Conservation (phyloP, 768 basidiomycete genomes). For the Termitomyces sp. region DNA sequence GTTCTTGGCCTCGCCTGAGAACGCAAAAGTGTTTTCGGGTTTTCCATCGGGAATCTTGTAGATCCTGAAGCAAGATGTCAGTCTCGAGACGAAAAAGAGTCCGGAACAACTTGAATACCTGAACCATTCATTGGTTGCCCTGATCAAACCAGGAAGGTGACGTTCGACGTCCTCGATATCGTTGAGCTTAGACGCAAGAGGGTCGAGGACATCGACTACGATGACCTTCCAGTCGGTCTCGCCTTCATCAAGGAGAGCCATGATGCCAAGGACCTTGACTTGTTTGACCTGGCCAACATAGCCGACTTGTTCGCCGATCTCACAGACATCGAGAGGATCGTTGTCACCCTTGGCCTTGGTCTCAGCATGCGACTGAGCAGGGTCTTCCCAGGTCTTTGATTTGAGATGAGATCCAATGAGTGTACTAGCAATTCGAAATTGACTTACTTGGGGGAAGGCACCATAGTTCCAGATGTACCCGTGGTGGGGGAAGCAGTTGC, state of each 20-base stretch:
- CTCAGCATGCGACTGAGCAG: slow-evolving; percentile 78
- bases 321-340: slow-evolving; percentile 99
- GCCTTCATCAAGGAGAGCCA: slow-evolving; percentile 98
- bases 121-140: slow-evolving; percentile 99
- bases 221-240: slow-evolving; percentile 99
- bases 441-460: slow-evolving; percentile 89
- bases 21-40: slow-evolving; percentile 97
- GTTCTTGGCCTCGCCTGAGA: slow-evolving; percentile 99
- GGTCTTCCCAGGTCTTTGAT: slow-evolving; percentile 96
- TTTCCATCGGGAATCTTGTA: slow-evolving; percentile 97
- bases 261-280: slow-evolving; percentile 99
- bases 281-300: slow-evolving; percentile 98
- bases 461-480: slow-evolving; percentile 99
- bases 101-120: slow-evolving; percentile 38
- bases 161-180: slow-evolving; percentile 99
- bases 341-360: slow-evolving; percentile 99
- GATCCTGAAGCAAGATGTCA: slow-evolving; percentile 46
- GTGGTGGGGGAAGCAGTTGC: slow-evolving; percentile 99
- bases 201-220: slow-evolving; percentile 94
- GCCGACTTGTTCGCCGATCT: slow-evolving; percentile 98
- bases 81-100: neutral
- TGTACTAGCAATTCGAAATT: neutral
- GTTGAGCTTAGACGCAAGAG: slow-evolving; percentile 93
- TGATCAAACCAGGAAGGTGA: slow-evolving; percentile 93
- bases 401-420: slow-evolving; percentile 2